Conservation (phyloP, 2,329 filamentous ascomycete species). For the Colletotrichum coccodes region DNA sequence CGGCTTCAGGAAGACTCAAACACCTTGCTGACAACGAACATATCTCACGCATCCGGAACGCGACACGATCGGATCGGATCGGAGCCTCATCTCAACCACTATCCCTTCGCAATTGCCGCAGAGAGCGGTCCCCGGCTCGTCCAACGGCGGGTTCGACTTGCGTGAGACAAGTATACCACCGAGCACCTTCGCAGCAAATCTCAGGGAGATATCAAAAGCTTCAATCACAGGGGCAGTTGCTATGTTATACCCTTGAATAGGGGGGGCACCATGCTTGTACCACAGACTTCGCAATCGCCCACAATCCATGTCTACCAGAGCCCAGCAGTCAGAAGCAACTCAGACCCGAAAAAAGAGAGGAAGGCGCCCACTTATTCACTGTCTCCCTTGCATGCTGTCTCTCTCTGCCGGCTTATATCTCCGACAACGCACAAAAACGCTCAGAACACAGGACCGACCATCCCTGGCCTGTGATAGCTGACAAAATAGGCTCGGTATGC, state of each 20-base stretch:
- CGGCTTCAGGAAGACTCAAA: not conserved
- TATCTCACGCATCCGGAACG: not conserved
- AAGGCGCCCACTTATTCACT: not conserved
- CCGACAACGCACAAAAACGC: not conserved
- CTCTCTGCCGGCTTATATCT: slow-evolving; percentile 3
- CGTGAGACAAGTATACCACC: not conserved
- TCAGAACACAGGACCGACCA: not conserved
- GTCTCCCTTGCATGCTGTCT: slow-evolving; percentile 23
- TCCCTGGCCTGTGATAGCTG: slow-evolving; percentile 24
- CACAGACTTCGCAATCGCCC: not conserved
- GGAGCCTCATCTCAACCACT: not conserved
- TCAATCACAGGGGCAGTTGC: not conserved
- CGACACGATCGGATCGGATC: not conserved
- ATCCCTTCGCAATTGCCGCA: not conserved
- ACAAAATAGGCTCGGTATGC: slow-evolving; percentile 12
- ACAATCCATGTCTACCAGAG: not conserved
- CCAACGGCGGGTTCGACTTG: not conserved
- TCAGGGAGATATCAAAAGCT: slow-evolving; percentile 11
- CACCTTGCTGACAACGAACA: not conserved
- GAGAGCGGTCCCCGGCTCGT: not conserved
- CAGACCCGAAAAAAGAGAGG: not conserved
- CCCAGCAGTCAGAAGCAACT: not conserved
- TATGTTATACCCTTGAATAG: not conserved
- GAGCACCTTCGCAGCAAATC: not conserved
- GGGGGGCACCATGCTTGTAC: not conserved